These are phyloP conservation scores for Mycena haematopus DNA, from an alignment of 768 basidiomycete genomes.

Conservation along the genomic window DNA sequence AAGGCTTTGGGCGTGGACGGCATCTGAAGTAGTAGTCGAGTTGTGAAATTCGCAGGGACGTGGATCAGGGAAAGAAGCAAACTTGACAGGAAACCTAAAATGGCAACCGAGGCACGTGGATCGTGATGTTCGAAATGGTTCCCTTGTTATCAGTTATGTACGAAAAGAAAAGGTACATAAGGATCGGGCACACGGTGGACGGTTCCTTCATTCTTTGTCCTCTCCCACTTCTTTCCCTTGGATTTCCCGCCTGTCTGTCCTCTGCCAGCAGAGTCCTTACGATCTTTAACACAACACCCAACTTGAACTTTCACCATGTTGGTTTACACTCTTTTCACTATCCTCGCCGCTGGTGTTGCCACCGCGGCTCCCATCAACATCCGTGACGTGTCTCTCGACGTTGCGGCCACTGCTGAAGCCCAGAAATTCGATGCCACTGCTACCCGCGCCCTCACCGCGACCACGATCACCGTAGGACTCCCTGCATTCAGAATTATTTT, in stretches of 20 bases:
- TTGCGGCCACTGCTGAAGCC: conserved; percentile 27
- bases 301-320: conserved; percentile 24
- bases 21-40: too few relatives aligned
- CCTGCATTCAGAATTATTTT: too few relatives aligned
- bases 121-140: too few relatives aligned
- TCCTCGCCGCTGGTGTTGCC: conserved; percentile 29
- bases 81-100: too few relatives aligned
- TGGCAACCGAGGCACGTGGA: too few relatives aligned
- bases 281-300: conserved; percentile 14
- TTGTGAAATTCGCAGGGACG: too few relatives aligned
- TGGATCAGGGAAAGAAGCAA: too few relatives aligned
- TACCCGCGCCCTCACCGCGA: conserved; percentile 33
- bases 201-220: not conserved
- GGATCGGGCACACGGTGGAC: not conserved
- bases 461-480: conserved; percentile 28
- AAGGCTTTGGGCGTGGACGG: too few relatives aligned
- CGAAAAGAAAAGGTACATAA: too few relatives aligned
- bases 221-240: not conserved
- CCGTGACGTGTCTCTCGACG: conserved; percentile 27
- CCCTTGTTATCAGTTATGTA: too few relatives aligned
- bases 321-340: conserved; percentile 27
- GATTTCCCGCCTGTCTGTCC: not conserved
- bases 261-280: conserved; percentile 32
- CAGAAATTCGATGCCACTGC: conserved; percentile 31
- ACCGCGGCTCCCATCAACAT: conserved; percentile 25